Base-by-base conservation (phyloP, 2,329 filamentous ascomycete genomes). In the Bipolaris bicolor region DNA sequence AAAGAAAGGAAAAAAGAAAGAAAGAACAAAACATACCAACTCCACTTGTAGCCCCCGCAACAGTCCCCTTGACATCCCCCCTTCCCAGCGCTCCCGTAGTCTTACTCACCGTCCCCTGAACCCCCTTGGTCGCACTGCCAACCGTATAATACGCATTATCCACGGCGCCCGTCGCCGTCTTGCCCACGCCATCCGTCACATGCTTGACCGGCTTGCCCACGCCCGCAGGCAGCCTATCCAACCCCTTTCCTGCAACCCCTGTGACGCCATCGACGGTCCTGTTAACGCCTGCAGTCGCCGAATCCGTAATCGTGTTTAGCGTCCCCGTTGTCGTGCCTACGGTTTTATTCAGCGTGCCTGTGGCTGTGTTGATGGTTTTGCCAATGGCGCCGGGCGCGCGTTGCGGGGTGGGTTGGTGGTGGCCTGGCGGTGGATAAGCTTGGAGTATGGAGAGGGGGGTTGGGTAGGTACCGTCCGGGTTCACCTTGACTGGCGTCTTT, bases 91-190 rank as follows among this genome's bases (percentile, higher is more conserved):
- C 78, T 3, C 71, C 68, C 1, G 78, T 79, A 0, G 79, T 81
- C 57, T 80, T 79, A 13, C 73, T 76, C 3, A 79, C 74, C 0
- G 78, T 80, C 4, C 75, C 73, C 31, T 79, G 77, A 5, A 80
- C 54, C 0, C 79, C 78, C 48, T 74, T 76, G 3, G 78, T 79
- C 9, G 78, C 72, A 10, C 70, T 71, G 0, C 75, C 75, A 6
- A 74, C 65, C 4, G 78, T 79, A 54, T 79, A 78, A 33, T 79
- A 77, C 22, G 77, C 55, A 33, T 77, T 77, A 34, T 74, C 71
- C 16, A 75, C 76, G 5, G 76, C 74, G 0, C 72, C 74, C 0
- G 77, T 78, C 3, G 72, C 72, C 5, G 77, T 80, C 67, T 79
- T 78, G 36, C 79, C 79, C 7, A 79, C 70, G 16, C 69, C 70